Evolutionary conservation across 176 grass and related monocot species (phyloP), one percentile per base, ranked within the genome.

Genomic region (Avena insularis): DNA sequence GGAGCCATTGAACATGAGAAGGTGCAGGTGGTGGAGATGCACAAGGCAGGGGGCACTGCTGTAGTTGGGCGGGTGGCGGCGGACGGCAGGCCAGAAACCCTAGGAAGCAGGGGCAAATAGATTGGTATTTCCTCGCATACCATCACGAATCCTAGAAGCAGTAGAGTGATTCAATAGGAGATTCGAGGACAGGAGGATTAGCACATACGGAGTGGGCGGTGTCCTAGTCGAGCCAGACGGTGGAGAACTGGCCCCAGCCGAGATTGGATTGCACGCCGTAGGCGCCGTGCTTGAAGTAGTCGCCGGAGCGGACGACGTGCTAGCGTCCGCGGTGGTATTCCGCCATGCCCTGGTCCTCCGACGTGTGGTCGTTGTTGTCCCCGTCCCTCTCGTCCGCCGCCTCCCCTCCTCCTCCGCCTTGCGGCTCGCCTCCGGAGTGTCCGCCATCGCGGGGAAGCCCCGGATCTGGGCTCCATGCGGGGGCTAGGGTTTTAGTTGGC

Each of bases 211-310:
- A 96, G 83, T 93, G 84, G 77, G 55, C 63, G 64, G 90, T 94
- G 59, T 98, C 97, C 97, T 92, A 96, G 82, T 94, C 94, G 85
- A 98, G 97, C 94, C 97, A 98, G 54, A 98, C 97, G 62, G 97
- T 98, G 82, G 97, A 98, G 87, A 98, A 98, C 71, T 98, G 97
- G 10, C 97, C 97, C 94, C 94, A 98, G 2, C 97, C 97, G 73
- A 98, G 94, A 87, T 98, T 98, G 17, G 89, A 87, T 78, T 96
- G 94, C 81, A 98, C 92, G 61, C 96, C 90, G 78, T 98, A 98
- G 67, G 97, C 72, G 56, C 97, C 96, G 51, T 93, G 92, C 87
- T 96, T 98, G 85, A 98, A 98, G n/a, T 90, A 76, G 80, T 98
- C 97, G 10, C 97, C 94, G 23, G 91, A 79, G 82, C 89, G 90